A percentile compares a stretch with the other conserved stretches of the same genome.
Conservation (phyloP, 805 yeast species). For the Yamadazyma olivae region DNA sequence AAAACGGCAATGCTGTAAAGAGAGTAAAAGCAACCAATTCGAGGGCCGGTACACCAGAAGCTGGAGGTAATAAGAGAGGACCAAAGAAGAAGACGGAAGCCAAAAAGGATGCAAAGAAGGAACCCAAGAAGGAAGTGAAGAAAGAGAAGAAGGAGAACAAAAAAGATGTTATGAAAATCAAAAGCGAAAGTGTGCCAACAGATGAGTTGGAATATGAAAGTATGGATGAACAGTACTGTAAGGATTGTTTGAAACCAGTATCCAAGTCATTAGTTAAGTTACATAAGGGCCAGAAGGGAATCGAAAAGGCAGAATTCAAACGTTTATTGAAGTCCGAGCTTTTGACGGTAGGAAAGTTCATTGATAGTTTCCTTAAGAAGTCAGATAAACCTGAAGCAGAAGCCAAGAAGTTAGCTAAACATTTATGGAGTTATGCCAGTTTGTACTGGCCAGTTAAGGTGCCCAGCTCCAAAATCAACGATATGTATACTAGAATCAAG, state of each 20-base stretch:
- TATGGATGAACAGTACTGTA: slow-evolving; percentile 74
- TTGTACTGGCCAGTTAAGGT: slow-evolving; percentile 86
- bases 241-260: slow-evolving; percentile 60
- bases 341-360: slow-evolving; percentile 70
- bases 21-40: slow-evolving; percentile 13
- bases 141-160: slow-evolving; percentile 14
- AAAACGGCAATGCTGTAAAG: slow-evolving; percentile 9
- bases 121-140: slow-evolving; percentile 7
- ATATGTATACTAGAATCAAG: slow-evolving; percentile 69
- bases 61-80: slow-evolving; percentile 1
- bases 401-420: slow-evolving; percentile 46
- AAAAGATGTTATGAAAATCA: slow-evolving; percentile 7
- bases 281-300: slow-evolving; percentile 68
- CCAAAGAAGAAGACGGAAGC: slow-evolving; percentile 5
- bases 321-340: slow-evolving; percentile 64
- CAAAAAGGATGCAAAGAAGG: slow-evolving; percentile 9
- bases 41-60: slow-evolving; percentile 7
- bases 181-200: slow-evolving; percentile 16
- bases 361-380: slow-evolving; percentile 21
- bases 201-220: slow-evolving; percentile 63
- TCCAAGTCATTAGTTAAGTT: slow-evolving; percentile 62
- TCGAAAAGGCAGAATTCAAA: slow-evolving; percentile 78
- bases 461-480: slow-evolving; percentile 66
- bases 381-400: slow-evolving; percentile 16
- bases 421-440: slow-evolving; percentile 82